A percentile compares a stretch with the other conserved stretches of the same genome.
Conservation (phyloP, 164 flowering plant species). For the Kingdonia uniflora region DNA sequence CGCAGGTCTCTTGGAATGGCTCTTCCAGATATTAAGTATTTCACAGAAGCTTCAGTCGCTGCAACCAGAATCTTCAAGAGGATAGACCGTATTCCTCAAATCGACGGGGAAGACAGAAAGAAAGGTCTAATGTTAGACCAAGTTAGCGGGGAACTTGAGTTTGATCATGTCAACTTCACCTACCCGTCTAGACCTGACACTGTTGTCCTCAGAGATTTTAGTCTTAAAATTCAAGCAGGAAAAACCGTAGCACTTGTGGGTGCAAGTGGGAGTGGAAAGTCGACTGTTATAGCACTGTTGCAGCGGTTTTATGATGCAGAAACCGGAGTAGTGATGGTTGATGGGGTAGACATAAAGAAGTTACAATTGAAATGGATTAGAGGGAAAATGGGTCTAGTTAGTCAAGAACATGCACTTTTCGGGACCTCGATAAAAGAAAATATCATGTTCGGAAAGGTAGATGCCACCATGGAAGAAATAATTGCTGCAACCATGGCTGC, state of each 20-base stretch:
- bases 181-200: constrained; percentile 79
- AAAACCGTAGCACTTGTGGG: constrained; percentile 83
- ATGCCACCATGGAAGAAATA: constrained; percentile 76
- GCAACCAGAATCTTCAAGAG: constrained; percentile 53
- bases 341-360: constrained; percentile 47
- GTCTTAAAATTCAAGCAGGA: constrained; percentile 62
- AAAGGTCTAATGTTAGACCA: constrained; percentile 40
- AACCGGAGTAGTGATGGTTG: constrained; percentile 51
- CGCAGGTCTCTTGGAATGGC: constrained; percentile 84
- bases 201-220: constrained; percentile 59
- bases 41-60: constrained; percentile 82
- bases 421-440: constrained; percentile 79
- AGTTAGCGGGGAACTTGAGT: constrained; percentile 47
- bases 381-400: constrained; percentile 78
- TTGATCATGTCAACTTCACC: constrained; percentile 47
- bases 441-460: constrained; percentile 72
- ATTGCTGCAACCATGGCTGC: constrained; percentile 73
- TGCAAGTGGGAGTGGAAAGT: constrained; percentile 87
- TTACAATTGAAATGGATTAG: constrained; percentile 74
- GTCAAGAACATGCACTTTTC: constrained; percentile 84
- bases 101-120: constrained; percentile 43
- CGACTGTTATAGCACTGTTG: constrained; percentile 65
- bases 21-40: constrained; percentile 69
- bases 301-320: constrained; percentile 76
- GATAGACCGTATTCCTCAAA: constrained; percentile 56